phyloP scores from a whole-genome alignment of 371 early-diverging fungal genomes.

The Lichtheimia ornata region DNA sequence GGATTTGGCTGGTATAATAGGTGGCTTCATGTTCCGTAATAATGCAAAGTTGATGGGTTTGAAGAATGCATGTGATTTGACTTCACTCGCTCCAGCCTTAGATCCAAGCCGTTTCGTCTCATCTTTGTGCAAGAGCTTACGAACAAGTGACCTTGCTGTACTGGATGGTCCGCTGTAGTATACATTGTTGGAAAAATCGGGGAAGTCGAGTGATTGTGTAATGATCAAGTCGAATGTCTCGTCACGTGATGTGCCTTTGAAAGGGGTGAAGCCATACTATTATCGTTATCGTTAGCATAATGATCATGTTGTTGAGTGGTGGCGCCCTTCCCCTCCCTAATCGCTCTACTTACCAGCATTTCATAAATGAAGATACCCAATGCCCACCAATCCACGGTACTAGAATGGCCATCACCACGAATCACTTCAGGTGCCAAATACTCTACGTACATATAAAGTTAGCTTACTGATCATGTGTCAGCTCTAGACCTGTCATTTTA shows the following conservation, averaged over 20 bases:
- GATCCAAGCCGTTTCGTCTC: constrained; percentile 85
- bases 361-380: constrained; percentile 94
- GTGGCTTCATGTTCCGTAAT: constrained; percentile 83
- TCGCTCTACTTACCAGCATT: constrained; percentile 83
- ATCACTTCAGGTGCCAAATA: constrained; percentile 96
- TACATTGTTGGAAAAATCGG: constrained; percentile 1
- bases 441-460: constrained; percentile 47
- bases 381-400: constrained; percentile 99
- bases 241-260: constrained; percentile 87
- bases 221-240: constrained; percentile 65
- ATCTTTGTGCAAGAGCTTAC: constrained; percentile 81
- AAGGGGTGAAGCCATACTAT: constrained; percentile 84
- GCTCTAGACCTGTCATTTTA: constrained; percentile 56
- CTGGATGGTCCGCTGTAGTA: constrained; percentile 23
- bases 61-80: constrained; percentile 94
- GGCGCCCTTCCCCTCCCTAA: constrained; percentile 81
- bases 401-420: constrained; percentile 89
- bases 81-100: constrained; percentile 93
- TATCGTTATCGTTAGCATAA: constrained; percentile 30
- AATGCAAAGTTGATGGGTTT: constrained; percentile 91
- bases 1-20: constrained; percentile 80
- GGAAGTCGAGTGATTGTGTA: constrained; percentile 4
- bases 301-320: constrained; percentile 70
- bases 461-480: constrained; percentile 77
- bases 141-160: constrained; percentile 72